Conservation (phyloP, 345 rosid genomes). For the Citrus sp. region DNA sequence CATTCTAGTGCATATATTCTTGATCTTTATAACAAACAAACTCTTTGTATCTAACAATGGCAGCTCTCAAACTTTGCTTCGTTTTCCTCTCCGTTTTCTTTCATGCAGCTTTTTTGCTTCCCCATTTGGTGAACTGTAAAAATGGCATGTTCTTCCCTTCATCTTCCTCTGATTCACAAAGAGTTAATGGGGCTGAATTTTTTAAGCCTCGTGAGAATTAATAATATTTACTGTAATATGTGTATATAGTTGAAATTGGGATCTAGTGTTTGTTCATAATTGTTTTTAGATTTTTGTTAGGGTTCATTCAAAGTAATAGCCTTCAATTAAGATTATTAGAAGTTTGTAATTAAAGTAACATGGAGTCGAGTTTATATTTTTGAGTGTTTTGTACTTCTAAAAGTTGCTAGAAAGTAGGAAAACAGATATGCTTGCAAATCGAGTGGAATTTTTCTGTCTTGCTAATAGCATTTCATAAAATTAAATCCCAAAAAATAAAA, state of each 20-base stretch:
- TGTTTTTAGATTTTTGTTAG: too few species aligned
- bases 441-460: too few species aligned
- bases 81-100: slow-evolving; percentile 2
- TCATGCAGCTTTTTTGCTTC: slow-evolving; percentile 34
- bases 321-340: not conserved
- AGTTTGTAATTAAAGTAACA: not conserved
- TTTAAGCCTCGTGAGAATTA: not conserved
- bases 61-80: slow-evolving; percentile 12
- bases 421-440: not conserved
- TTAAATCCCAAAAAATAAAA: too few species aligned
- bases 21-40: not conserved
- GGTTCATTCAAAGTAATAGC: too few species aligned
- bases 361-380: not conserved
- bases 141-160: slow-evolving; percentile 8
- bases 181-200: not conserved
- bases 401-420: not conserved
- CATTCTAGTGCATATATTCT: not conserved
- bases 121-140: slow-evolving; percentile 21
- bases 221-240: not conserved
- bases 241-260: not conserved
- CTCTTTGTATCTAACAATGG: slow-evolving; percentile 15
- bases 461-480: too few species aligned
- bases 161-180: not conserved
- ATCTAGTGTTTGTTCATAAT: not conserved
- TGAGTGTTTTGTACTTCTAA: not conserved